Conservation (phyloP, 2,329 filamentous ascomycete genomes). For the Conoideocrella luteorostrata region DNA sequence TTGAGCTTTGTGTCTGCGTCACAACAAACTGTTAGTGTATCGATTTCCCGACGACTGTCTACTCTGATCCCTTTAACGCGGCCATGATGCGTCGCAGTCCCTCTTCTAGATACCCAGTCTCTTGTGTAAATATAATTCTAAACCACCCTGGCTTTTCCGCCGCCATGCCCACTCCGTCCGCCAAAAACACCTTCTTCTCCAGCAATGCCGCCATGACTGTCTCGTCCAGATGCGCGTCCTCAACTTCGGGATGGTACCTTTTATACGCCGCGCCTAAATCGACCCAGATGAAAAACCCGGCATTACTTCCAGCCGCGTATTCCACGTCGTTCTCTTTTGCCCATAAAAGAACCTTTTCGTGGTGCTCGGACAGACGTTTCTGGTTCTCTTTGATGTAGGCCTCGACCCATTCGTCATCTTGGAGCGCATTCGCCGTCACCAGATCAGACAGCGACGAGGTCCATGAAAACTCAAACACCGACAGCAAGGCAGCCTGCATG, state of each 20-base stretch:
- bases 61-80: too few species aligned
- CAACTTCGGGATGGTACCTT: conserved; percentile 3
- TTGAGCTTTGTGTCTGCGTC: too few species aligned
- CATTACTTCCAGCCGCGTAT: conserved; percentile 41
- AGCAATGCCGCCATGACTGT: conserved; percentile 23
- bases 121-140: conserved; percentile 32
- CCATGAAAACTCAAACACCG: too few species aligned
- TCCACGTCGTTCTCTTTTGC: conserved; percentile 33
- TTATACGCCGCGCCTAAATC: conserved; percentile 33
- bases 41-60: too few species aligned
- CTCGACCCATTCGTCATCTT: conserved; percentile 36
- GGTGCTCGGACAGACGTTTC: conserved; percentile 29
- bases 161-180: conserved; percentile 29
- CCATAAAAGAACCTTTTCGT: conserved; percentile 29
- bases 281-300: conserved; percentile 50
- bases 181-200: conserved; percentile 27
- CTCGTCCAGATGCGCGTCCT: conserved; percentile 17
- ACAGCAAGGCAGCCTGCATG: conserved; percentile 28
- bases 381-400: conserved; percentile 38
- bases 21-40: too few species aligned
- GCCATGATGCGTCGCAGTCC: conserved; percentile 13
- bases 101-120: conserved; percentile 21
- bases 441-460: conserved; percentile 23
- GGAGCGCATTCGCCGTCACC: conserved; percentile 33
- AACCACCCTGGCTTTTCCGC: conserved; percentile 33